Evolutionary conservation across 306 rosid genomes (phyloP).

Genomic region (Prunus kanzakura): DNA sequence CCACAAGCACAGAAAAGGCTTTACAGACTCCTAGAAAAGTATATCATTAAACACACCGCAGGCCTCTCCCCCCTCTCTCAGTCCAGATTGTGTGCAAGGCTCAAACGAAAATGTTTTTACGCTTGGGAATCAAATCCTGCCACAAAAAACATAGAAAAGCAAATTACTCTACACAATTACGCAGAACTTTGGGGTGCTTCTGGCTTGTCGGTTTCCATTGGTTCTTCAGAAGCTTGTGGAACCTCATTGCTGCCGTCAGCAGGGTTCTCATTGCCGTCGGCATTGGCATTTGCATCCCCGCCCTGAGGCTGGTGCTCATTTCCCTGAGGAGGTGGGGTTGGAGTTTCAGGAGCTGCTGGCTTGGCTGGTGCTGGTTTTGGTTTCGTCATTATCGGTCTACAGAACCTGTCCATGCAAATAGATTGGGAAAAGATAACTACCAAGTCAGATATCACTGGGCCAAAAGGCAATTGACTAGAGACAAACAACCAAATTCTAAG

Average conservation of each 20-base stretch:
- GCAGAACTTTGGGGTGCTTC: slow-evolving; percentile 49
- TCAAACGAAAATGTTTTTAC: slow-evolving; percentile 13
- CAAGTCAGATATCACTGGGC: background rate
- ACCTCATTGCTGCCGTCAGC: slow-evolving; percentile 38
- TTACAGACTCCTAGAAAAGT: slow-evolving; percentile 3
- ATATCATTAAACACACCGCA: slow-evolving; percentile 7
- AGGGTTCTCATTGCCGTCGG: slow-evolving; percentile 24
- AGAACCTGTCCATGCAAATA: slow-evolving; percentile 38
- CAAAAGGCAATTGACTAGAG: no score
- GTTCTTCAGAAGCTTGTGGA: slow-evolving; percentile 50
- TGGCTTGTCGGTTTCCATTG: slow-evolving; percentile 79
- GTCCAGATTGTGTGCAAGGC: slow-evolving; percentile 13
- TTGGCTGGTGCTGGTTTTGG: slow-evolving; percentile 71
- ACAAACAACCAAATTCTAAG: background rate
- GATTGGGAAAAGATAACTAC: background rate
- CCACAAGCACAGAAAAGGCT: slow-evolving; percentile 18
- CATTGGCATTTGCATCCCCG: slow-evolving; percentile 33
- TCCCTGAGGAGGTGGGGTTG: slow-evolving; percentile 51
- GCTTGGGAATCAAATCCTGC: slow-evolving; percentile 18
- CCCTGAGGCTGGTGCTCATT: slow-evolving; percentile 41
- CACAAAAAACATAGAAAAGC: slow-evolving; percentile 17
- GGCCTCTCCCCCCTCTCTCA: background rate
- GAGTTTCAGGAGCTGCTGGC: slow-evolving; percentile 59
- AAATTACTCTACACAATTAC: slow-evolving; percentile 23
- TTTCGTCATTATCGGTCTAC: slow-evolving; percentile 84